Evolutionary conservation across 768 basidiomycete species (phyloP), one percentile per base, ranked within the genome.

Genomic region (Galerina marginata): DNA sequence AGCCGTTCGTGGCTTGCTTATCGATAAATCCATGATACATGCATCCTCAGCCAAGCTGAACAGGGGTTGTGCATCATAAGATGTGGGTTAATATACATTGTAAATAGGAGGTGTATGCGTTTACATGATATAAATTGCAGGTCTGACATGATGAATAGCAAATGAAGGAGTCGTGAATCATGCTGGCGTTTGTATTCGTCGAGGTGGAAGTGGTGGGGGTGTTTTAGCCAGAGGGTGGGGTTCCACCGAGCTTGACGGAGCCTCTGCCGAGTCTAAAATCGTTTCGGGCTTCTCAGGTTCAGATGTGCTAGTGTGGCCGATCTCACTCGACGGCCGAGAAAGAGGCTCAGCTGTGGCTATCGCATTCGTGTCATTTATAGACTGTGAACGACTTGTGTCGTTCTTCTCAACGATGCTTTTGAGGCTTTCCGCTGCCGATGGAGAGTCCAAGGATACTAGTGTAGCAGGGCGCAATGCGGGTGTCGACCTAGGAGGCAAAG

Each of bases 391-490:
- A 23, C 25, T 54, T 26, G 37, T 56, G 10, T 79, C 77, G 61
- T 84, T 83, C 61, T 74, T 79, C 9, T 75, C 72, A 29, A 74
- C 87, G 54, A 90, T 88, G 42, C 77, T 79, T 73, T 88, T 84
- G 26, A 90, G 76, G 10, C 81, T 79, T 43, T 83, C 81, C 20
- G 85, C 84, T 3, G 88, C 85, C 1, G 81, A 74, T 73, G 76
- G 58, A 45, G 68, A 40, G 14, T 59, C 55, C 6, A 54, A 47
- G 23, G 54, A 44, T 16, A 54, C 50, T 37, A 59, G 39, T 16
- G 56, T 44, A 9, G 53, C 54, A 66, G 65, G 25, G 67, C 66
- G 54, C 9, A 72, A 66, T 51, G 75, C 61, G 33, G 72, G 62
- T 33, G 71, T 68, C 29, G 71, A 72, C 46, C 83, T 79, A 4